These are phyloP conservation scores for Venturia aucupariae DNA, from an alignment of 2,329 filamentous ascomycete species.

Conservation along the genomic window DNA sequence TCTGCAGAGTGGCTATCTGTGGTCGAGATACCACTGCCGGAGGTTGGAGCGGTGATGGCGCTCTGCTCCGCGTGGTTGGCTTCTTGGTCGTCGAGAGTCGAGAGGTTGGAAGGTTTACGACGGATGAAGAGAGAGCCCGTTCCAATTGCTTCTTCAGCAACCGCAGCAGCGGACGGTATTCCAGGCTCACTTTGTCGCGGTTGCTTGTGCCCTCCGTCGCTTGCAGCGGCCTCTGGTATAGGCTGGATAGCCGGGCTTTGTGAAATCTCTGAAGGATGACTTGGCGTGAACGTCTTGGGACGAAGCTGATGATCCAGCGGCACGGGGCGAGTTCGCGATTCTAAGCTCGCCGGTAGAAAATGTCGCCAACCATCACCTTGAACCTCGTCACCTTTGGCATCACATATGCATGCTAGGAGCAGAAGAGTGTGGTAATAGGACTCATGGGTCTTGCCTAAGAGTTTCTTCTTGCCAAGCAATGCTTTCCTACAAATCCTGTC, in stretches of 20 bases:
- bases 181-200: background rate
- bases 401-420: background rate
- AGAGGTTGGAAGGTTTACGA: background rate
- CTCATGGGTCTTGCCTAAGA: conserved; percentile 2
- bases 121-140: background rate
- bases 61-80: background rate
- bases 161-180: background rate
- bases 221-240: background rate
- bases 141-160: background rate
- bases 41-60: no score
- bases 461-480: conserved; percentile 3
- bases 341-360: background rate
- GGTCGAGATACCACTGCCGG: no score
- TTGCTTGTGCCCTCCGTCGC: background rate
- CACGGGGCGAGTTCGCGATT: background rate
- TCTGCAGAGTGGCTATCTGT: background rate
- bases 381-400: background rate
- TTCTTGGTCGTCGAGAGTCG: background rate
- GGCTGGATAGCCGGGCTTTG: background rate
- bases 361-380: conserved; percentile 1
- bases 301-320: background rate
- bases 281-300: background rate
- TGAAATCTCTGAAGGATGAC: background rate
- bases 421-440: background rate
- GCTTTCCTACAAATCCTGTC: background rate